Conservation (phyloP, 1,284 basidiomycete genomes). For the Malassezia vespertilionis region DNA sequence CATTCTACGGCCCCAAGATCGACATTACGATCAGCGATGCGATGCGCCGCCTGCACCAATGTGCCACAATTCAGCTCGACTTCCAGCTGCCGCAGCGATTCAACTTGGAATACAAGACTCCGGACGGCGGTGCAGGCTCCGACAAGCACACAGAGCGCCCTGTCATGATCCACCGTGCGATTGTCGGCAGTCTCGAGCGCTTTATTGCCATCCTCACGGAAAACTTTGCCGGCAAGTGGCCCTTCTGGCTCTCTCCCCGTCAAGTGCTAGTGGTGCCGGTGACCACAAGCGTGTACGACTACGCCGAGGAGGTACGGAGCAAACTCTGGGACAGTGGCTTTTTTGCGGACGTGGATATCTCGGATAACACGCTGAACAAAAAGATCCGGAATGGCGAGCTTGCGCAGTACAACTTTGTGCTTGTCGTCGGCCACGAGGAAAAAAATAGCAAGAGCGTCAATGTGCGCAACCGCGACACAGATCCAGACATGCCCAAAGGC, state of each 20-base stretch:
- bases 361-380: constrained; percentile 84
- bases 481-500: constrained; percentile 29
- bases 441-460: constrained; percentile 75
- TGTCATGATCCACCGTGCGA: constrained; percentile 97
- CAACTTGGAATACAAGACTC: constrained; percentile 74
- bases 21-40: constrained; percentile 96
- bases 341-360: constrained; percentile 83
- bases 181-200: constrained; percentile 83
- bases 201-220: constrained; percentile 97
- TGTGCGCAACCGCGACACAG: constrained; percentile 60
- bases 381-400: constrained; percentile 58
- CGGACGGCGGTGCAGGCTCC: constrained; percentile 49
- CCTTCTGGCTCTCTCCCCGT: constrained; percentile 93
- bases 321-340: constrained; percentile 63
- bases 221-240: constrained; percentile 97
- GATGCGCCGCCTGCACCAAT: constrained; percentile 77
- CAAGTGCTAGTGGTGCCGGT: constrained; percentile 92
- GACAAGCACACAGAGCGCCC: constrained; percentile 58
- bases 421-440: constrained; percentile 92
- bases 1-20: constrained; percentile 61
- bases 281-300: constrained; percentile 71
- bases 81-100: constrained; percentile 98
- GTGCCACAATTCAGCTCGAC: constrained; percentile 96
- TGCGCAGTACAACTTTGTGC: constrained; percentile 75
- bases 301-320: constrained; percentile 68